Base-by-base conservation (phyloP, 192 early-diverging fungal species). In the Umbelopsis ramanniana region DNA sequence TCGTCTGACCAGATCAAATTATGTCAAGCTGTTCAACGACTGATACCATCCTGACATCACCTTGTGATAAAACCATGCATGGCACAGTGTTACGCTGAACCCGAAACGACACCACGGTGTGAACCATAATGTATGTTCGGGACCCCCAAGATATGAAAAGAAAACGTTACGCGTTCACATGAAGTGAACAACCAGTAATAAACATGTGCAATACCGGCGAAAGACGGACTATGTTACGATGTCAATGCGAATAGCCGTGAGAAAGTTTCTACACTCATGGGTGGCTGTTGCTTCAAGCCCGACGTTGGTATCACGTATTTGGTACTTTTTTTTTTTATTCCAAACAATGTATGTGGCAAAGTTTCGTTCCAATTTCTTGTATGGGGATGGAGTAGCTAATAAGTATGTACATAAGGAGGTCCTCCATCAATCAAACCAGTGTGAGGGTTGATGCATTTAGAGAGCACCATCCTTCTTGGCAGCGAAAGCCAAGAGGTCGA, bases 401-500 rank as follows among this genome's bases (percentile, higher is more conserved):
- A 63, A 63, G 57, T 63, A 63, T 63, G 57, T 63, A 63, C 57
- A 63, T 63, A 63, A 63, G 57, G 57, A 63, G 57, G 57, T 63
- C 33, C 57, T 63, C 57, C 57, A 63, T 63, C 57, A 11, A 37
- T 63, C 33, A 63, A 37, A 63, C 17, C 57, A 63, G 17, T 29
- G 12, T 12, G 24, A 21, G 55, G 24, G 11, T 17, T 14, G 57
- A 71, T 60, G 45, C 40, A 50, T 67, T 76, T 76, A 76, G 38
- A 76, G 74, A 54, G 63, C 69, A 71, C 74, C 74, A 57, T 76
- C 74, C 35, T 68, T 70, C 69, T 71, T 76, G 66, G 91, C 88
- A 81, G 94, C 85, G 85, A 84, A 91, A 79, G 81, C 70, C 84
- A 97, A 86, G 54, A 98, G 86, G 86, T 98, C 94, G 37, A 97